These are phyloP conservation scores for Colletotrichum sp. DNA, from an alignment of 2,329 filamentous ascomycete species.

Conservation along the genomic window DNA sequence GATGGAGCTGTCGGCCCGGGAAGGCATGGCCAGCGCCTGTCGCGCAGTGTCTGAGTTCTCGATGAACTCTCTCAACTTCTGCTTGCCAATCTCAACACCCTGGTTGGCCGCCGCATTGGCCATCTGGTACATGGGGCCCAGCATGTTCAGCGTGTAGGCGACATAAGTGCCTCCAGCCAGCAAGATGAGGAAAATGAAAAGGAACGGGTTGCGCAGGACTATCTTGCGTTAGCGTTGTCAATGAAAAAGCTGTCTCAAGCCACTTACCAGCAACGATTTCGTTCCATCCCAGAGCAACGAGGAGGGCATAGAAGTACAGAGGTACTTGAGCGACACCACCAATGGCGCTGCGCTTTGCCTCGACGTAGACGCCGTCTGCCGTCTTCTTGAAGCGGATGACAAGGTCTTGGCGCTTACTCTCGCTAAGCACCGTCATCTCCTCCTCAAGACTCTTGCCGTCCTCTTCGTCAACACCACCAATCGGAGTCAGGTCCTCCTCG, in stretches of 20 bases:
- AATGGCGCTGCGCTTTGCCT: conserved; percentile 96
- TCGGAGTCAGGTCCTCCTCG: conserved; percentile 87
- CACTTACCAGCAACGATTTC: conserved; percentile 89
- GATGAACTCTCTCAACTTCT: conserved; percentile 87
- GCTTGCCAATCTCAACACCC: conserved; percentile 89
- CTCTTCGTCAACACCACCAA: conserved; percentile 93
- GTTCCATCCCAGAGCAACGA: conserved; percentile 97
- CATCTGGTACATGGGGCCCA: conserved; percentile 97
- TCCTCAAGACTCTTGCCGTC: conserved; percentile 94
- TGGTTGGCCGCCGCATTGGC: conserved; percentile 86
- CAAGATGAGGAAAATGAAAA: conserved; percentile 88
- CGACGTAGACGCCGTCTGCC: conserved; percentile 95
- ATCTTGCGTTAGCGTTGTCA: conserved; percentile 20
- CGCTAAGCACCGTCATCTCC: conserved; percentile 93
- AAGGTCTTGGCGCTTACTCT: conserved; percentile 88
- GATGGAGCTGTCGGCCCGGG: conserved; percentile 53
- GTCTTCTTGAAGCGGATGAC: conserved; percentile 98
- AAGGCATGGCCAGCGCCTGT: conserved; percentile 80
- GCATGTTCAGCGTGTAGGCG: conserved; percentile 91
- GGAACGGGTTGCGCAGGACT: conserved; percentile 93
- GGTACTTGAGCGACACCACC: conserved; percentile 94
- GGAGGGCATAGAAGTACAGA: conserved; percentile 89
- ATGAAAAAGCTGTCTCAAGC: background rate
- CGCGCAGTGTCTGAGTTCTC: conserved; percentile 85
- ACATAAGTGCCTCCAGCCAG: conserved; percentile 80